Base-by-base conservation (phyloP, 2,329 filamentous ascomycete species). In the Aspergillus terreus region DNA sequence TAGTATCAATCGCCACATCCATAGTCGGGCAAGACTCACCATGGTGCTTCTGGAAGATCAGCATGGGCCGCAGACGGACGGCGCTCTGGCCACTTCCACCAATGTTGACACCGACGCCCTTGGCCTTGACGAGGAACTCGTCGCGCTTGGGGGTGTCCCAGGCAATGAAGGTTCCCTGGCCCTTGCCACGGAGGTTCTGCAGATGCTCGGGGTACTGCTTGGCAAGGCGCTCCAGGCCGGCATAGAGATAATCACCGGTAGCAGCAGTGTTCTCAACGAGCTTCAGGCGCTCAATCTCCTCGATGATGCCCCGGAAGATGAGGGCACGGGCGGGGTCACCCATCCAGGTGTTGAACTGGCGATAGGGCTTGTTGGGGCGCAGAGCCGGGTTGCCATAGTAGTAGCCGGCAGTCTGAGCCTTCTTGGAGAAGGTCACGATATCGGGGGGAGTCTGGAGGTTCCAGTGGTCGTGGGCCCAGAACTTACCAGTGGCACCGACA, bases 381-480 rank as follows among this genome's bases (percentile, higher is more conserved):
- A 96, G 80, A 40, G 83, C 84, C 9, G 83, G 81, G 79, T 94
- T 86, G 55, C 87, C 87, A 69, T 85, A 96, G 80, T 94, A 96
- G 81, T 92, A 96, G 32, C 91, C 91, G 6, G 92, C 91, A 2
- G 91, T 89, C 76, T 96, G 91, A 3, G 91, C 92, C 80, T 96
- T 96, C 80, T 96, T 96, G 67, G 84, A 89, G 77, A 96, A 96
- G 52, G 91, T 96, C 42, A 96, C 91, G 79, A 96, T 94, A 77
- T 96, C 91, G 0, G 91, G 91, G 7, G 91, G 88, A 33, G 84
- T 76, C 46, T 80, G 67, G 41, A 96, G 81, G 71, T 88, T 81
- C 91, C 91, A 96, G 84, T 96, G 92, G 65, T 96, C 90, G 77
- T 96, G 92, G 7, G 92, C 91, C 91, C 91, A 96, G 84, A 96